Evolutionary conservation across 140 eudicot genomes (phyloP), one percentile per base, ranked within the genome.

Genomic region (Anethum foeniculum): DNA sequence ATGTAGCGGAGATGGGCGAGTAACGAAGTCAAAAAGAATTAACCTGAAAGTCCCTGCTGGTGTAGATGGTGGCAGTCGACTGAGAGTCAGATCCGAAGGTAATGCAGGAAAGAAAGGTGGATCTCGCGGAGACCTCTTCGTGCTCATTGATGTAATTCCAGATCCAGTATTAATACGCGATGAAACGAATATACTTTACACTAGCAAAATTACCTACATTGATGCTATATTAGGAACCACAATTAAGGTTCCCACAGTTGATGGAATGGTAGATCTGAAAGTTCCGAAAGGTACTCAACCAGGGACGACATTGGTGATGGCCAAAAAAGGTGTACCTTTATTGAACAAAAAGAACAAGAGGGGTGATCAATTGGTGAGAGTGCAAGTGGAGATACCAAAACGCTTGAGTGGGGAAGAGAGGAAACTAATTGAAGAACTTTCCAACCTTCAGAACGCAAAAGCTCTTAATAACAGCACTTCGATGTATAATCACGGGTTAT

Each of bases 311-410:
- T 38, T 89, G 54, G 97, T 95, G 75, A 89, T 95, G 96, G 91
- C 96, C 16, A 92, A 90, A 60, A 92, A 88, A 44, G 99, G 99
- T 6, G 99, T 95, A 13, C 97, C 99, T 3, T 71, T 87, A 10
- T 41, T 92, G 54, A 90, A 89, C 80, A 92, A 80, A 83, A 80
- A 81, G 18, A 90, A 88, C 62, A 85, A 49, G 91, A 88, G 97
- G 85, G 98, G 99, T 18, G 97, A 95, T 84, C 99, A 95, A 91
- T 34, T 95, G 85, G 99, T 95, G 76, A 91, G 85, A 85, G 97
- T 95, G 64, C 97, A 92, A 79, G 93, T 95, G 0, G 99, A 90
- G 89, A 92, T 95, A 78, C 99, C 97, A 27, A 89, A 90, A 78
- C 85, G 90, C 13, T 81, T 95, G 12, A 92, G 88, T 39, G 84